Evolutionary conservation across 768 basidiomycete species (phyloP), one percentile per base, ranked within the genome.

Genomic region (Leucocoprinus birnbaumii): DNA sequence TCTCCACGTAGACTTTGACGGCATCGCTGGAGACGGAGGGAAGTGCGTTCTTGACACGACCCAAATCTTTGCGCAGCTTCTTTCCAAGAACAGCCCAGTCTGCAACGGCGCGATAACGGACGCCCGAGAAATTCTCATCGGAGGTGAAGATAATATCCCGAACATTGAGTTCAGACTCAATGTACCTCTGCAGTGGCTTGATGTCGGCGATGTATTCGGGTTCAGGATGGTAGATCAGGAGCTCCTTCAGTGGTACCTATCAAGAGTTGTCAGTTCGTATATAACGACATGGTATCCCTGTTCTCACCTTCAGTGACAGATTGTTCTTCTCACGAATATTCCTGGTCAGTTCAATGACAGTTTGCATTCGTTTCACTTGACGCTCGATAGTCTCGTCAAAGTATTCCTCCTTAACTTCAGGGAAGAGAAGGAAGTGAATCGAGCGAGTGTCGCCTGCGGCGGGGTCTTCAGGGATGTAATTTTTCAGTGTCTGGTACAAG

Each of bases 11-110:
- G 1, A 66, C 72, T 71, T 90, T 94, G 66, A 98, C 83, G 6
- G 81, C 84, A 41, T 93, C 90, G 62, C 92, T 94, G 9, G 90
- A 68, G 31, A 98, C 82, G 19, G 73, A 72, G 7, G 94, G 92
- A 24, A 99, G 78, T 0, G 85, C 92, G 52, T 86, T 91, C 76
- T 92, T 89, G 61, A 99, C 95, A 26, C 89, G 89, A 18, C 74
- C 85, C 31, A 98, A 73, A 68, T 98, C 94, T 66, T 93, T 97
- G 59, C 96, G 85, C 48, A 99, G 79, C 72, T 97, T 98, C 63
- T 85, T 84, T 47, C 97, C 97, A 48, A 99, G 80, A 13, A 91
- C 87, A n/a, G 84, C 78, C 92, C 94, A 98, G 73, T 99, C 97
- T 9, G 97, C 96, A 25, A 87, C 86, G 3, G 87, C 95, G 52